Evolutionary conservation across 2,329 filamentous ascomycete species (phyloP).

Genomic region (Massarina eburnea): DNA sequence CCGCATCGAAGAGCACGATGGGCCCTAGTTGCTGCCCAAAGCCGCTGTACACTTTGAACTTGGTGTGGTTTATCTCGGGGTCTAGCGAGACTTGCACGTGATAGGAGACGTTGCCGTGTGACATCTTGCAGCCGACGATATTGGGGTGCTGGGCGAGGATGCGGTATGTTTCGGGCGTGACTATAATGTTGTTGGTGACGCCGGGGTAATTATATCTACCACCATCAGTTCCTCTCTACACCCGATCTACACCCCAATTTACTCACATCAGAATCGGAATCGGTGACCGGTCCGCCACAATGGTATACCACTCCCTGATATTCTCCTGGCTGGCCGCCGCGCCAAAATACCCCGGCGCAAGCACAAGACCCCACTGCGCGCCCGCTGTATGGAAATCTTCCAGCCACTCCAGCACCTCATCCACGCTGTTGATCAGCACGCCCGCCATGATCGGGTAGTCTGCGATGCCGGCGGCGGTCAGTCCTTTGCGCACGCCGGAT

Average conservation of each 20-base stretch:
- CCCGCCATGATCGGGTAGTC: constrained; percentile 65
- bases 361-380: constrained; percentile 63
- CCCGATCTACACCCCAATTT: not conserved
- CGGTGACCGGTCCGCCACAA: constrained; percentile 61
- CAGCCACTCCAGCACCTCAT: constrained; percentile 62
- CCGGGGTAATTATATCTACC: constrained; percentile 66
- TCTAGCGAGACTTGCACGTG: constrained; percentile 63
- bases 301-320: constrained; percentile 62
- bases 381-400: constrained; percentile 59
- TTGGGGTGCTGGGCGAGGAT: constrained; percentile 64
- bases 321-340: constrained; percentile 59
- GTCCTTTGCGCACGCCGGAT: constrained; percentile 56
- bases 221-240: constrained; percentile 2
- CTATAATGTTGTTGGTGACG: constrained; percentile 65
- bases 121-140: constrained; percentile 70
- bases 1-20: constrained; percentile 63
- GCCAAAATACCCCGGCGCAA: constrained; percentile 68
- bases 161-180: constrained; percentile 61
- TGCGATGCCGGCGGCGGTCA: constrained; percentile 58
- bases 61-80: constrained; percentile 59
- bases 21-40: constrained; percentile 67
- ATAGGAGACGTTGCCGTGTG: constrained; percentile 66
- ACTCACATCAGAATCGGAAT: constrained; percentile 63
- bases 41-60: constrained; percentile 65
- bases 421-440: constrained; percentile 62